Percentiles rank a stretch among this genome's conserved stretches.
phyloP scores from a whole-genome alignment of 148 eudicot genomes.

The Heliamphora exappendiculata region DNA sequence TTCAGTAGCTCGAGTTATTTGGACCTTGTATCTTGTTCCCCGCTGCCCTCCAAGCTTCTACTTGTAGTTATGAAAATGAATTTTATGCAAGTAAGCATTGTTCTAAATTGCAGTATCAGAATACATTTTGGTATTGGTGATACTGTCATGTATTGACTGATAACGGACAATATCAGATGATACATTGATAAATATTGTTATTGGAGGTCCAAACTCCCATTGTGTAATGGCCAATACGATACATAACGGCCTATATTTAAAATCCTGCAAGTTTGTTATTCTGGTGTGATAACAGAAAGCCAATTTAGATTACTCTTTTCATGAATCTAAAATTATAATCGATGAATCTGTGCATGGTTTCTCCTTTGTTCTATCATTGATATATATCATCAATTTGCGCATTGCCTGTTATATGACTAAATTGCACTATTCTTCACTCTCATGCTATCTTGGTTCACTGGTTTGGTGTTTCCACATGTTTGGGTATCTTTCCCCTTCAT shows the following conservation, averaged over 20 bases:
- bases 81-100: neutral
- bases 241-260: no score
- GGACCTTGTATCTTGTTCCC: neutral
- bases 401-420: neutral
- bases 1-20: neutral
- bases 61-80: neutral
- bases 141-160: no score
- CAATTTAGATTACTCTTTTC: neutral
- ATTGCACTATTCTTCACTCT: neutral
- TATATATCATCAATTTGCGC: neutral
- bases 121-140: no score
- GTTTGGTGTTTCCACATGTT: neutral
- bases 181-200: no score
- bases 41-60: no score
- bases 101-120: no score
- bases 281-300: neutral
- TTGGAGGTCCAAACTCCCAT: no score
- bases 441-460: neutral
- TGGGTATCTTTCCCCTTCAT: no score
- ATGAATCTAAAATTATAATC: neutral
- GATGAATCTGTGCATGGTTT: neutral
- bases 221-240: no score
- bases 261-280: no score
- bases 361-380: neutral
- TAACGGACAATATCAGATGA: no score